Evolutionary conservation across 257 asterid genomes (phyloP).

Genomic region (Anisodus acutangulus): DNA sequence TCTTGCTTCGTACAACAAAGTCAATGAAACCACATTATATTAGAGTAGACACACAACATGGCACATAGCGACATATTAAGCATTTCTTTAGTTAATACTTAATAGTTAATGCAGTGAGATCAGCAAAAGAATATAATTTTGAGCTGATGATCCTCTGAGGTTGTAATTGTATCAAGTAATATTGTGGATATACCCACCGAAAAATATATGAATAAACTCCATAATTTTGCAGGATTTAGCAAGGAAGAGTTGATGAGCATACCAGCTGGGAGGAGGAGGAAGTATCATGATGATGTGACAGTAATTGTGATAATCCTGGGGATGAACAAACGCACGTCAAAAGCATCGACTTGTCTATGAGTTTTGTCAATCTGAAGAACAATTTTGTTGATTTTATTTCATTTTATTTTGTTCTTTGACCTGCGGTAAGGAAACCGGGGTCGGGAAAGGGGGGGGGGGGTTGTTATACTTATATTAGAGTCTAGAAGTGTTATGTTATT

Average conservation of each 20-base stretch:
- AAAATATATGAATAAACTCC: not conserved
- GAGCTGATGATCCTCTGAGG: conserved; percentile 16
- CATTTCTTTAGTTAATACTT: not conserved
- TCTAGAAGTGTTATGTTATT: not conserved
- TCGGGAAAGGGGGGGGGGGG: not conserved
- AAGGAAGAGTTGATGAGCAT: conserved; percentile 84
- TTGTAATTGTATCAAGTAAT: not conserved
- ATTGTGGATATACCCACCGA: not conserved
- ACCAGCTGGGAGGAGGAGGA: conserved; percentile 90
- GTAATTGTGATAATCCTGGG: conserved; percentile 82
- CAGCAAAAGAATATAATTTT: not conserved
- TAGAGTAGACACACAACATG: not conserved
- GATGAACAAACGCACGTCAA: conserved; percentile 77
- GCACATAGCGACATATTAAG: not conserved
- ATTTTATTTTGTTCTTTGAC: not conserved
- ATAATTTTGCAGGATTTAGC: conserved; percentile 65
- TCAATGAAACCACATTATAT: conserved; percentile 11
- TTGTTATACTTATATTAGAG: not conserved
- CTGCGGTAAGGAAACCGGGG: not conserved
- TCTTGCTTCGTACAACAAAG: conserved; percentile 8
- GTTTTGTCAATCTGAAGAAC: conserved; percentile 5
- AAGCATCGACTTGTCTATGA: conserved; percentile 76
- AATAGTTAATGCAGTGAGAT: not conserved
- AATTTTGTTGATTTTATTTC: not conserved
- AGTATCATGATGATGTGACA: conserved; percentile 88